Evolutionary conservation across 2,329 filamentous ascomycete species (phyloP), one percentile per base, ranked within the genome.

Genomic region (Pseudocercospora musae): DNA sequence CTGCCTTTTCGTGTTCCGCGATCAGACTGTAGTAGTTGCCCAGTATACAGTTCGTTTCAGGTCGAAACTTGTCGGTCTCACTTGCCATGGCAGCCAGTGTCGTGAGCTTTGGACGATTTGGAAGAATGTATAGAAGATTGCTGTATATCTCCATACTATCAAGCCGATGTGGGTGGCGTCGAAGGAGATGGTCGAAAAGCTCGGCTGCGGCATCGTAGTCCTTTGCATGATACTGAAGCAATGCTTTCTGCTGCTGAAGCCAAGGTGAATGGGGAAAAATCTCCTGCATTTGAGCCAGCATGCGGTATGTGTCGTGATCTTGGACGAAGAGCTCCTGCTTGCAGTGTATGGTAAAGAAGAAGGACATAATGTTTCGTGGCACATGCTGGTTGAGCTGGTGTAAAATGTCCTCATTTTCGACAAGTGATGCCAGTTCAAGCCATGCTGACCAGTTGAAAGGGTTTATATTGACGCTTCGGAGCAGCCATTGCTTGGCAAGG

Each of bases 371-470:
- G 73, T 96, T 96, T 70, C 91, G 89, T 1, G 95, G 94, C 29
- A 97, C 83, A 61, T 89, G 86, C 37, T 85, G 56, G 15, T 59
- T 66, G 40, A 64, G 62, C 37, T 69, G 62, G 80, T 87, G 77
- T 77, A 95, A 89, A 29, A 96, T 91, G 76, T 97, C 92, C 8
- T 89, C 84, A 33, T 89, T 87, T 37, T 87, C 86, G 63, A 96
- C 85, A 25, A 98, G 81, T 42, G 88, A 88, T 3, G 90, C 91
- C 75, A 99, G 85, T 78, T 99, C 95, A 62, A 95, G 84, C 95
- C 95, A 99, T 65, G 92, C 93, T 7, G 92, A 92, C 95, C 95
- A 99, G 73, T 98, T 96, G 85, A 93, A 96, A 1, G 92, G 91
- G 71, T 92, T 96, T 44, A 92, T 80, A 74, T 96, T 90, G 9